A percentile compares a stretch with the other conserved stretches of the same genome.
phyloP scores from a whole-genome alignment of 192 early-diverging fungal species.

The Kappamyces sp. region DNA sequence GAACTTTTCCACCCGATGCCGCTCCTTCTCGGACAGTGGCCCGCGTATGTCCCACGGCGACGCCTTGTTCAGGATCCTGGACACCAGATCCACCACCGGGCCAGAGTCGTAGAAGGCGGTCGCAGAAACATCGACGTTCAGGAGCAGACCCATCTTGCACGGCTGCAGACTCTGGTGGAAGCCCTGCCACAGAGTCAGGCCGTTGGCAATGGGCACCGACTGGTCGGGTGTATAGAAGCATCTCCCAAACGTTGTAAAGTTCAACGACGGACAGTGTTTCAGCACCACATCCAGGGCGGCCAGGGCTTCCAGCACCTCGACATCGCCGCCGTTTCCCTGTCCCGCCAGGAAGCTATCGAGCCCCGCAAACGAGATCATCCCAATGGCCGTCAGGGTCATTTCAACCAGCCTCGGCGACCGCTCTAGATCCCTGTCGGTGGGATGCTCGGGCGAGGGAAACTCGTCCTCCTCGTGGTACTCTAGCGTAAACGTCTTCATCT shows the following conservation, averaged over 20 bases:
- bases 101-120: constrained; percentile 56
- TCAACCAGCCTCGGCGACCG: constrained; percentile 52
- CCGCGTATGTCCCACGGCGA: constrained; percentile 35
- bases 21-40: constrained; percentile 41
- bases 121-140: constrained; percentile 57
- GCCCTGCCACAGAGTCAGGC: constrained; percentile 88
- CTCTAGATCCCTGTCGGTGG: constrained; percentile 8
- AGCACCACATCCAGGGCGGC: constrained; percentile 69
- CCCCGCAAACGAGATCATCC: constrained; percentile 56
- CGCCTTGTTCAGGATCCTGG: constrained; percentile 57
- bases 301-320: constrained; percentile 34
- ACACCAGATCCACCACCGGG: constrained; percentile 63
- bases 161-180: constrained; percentile 86
- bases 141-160: constrained; percentile 53
- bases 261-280: constrained; percentile 72
- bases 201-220: constrained; percentile 53
- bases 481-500: constrained; percentile 52
- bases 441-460: constrained; percentile 11
- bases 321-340: background rate
- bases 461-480: constrained; percentile 52
- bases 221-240: constrained; percentile 85
- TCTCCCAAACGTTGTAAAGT: constrained; percentile 72
- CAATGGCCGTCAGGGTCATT: constrained; percentile 59
- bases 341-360: constrained; percentile 42
- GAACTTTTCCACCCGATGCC: constrained; percentile 37